Conservation (phyloP, 208 protist genomes). For the Trypanosoma boissoni region DNA sequence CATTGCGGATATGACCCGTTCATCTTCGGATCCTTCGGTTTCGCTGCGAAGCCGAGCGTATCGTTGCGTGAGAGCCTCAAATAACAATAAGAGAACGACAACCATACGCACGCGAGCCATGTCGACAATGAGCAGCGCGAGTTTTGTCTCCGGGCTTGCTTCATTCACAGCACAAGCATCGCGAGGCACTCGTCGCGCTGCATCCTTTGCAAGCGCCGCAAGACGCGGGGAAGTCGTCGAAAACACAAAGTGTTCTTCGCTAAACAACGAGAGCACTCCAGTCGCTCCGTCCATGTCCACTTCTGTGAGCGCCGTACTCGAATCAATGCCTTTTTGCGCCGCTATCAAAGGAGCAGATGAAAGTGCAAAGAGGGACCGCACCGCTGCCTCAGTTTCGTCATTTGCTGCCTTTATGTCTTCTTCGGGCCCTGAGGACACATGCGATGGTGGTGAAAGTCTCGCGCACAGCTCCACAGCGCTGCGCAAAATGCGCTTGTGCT, state of each 20-base stretch:
- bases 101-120: conserved; percentile 28
- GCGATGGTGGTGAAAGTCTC: too few species aligned
- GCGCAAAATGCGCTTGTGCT: conserved; percentile 17
- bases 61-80: conserved; percentile 19
- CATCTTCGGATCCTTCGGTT: background rate
- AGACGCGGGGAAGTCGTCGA: conserved; percentile 7
- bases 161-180: background rate
- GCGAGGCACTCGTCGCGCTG: background rate
- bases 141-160: background rate
- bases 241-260: conserved; percentile 21
- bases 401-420: background rate
- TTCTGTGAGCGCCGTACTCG: too few species aligned
- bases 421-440: too few species aligned
- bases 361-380: background rate
- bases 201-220: background rate
- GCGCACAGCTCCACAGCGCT: background rate
- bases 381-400: background rate
- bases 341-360: background rate
- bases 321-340: too few species aligned
- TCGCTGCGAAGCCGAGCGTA: conserved; percentile 1
- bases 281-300: background rate
- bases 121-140: conserved; percentile 9
- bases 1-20: background rate
- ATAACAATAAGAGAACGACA: conserved; percentile 15
- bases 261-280: background rate